A percentile compares a stretch with the other conserved stretches of the same genome.
phyloP scores from a whole-genome alignment of 345 rosid species.

The Arabidopsis suecica region DNA sequence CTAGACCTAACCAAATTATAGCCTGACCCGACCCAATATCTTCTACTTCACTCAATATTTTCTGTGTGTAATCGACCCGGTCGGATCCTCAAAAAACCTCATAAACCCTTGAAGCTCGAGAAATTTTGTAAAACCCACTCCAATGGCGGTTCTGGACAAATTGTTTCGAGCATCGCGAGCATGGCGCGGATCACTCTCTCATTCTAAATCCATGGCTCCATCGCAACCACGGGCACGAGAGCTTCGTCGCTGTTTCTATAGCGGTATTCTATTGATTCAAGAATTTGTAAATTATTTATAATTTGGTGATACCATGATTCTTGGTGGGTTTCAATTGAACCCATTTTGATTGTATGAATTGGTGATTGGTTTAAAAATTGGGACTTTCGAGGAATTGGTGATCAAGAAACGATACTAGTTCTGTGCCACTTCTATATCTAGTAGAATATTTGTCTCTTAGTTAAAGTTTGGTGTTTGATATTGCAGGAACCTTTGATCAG shows the following conservation, averaged over 20 bases:
- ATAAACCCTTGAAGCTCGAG: conserved; percentile 32
- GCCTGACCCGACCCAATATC: too few species aligned
- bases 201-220: conserved; percentile 47
- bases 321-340: background rate
- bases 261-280: conserved; percentile 33
- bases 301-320: background rate
- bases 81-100: conserved; percentile 28
- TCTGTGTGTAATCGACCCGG: too few species aligned
- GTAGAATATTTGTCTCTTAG: background rate
- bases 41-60: too few species aligned
- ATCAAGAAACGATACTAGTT: background rate
- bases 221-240: conserved; percentile 35
- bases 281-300: background rate
- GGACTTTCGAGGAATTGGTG: background rate
- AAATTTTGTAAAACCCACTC: conserved; percentile 1
- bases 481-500: conserved; percentile 48
- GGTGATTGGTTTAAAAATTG: background rate
- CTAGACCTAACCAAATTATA: too few species aligned
- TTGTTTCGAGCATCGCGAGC: conserved; percentile 50
- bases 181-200: conserved; percentile 43
- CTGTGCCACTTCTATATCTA: background rate
- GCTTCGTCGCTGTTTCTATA: conserved; percentile 40
- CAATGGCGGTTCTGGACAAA: conserved; percentile 55
- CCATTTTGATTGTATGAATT: background rate
- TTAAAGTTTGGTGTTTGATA: background rate